Base-by-base conservation (phyloP, 148 eudicot species). In the Chenopodium formosanum region DNA sequence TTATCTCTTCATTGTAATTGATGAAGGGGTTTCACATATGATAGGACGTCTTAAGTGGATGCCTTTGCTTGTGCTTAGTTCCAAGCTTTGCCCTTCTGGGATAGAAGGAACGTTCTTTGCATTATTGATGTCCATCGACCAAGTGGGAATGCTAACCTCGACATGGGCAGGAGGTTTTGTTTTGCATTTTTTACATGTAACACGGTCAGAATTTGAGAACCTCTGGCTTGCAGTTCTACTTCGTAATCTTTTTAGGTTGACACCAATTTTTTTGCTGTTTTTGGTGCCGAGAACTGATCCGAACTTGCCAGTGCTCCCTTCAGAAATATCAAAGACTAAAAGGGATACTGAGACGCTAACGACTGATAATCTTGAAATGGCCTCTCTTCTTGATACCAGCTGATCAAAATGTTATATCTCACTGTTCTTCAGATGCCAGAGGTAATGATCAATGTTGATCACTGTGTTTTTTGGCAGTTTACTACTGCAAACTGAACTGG, bases 21-120 rank as follows among this genome's bases (percentile, higher is more conserved):
- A 84, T 65, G 86, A 84, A 80, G 83, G 86, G 47, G 77, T 76
- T 63, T 69, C 83, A 1, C 86, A 84, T 56, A 75, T 84, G 83
- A 80, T 84, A 70, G 80, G 80, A 4, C 76, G 86, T 23, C 16
- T 84, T 25, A 84, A 78, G 64, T 84, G 86, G 83, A 84, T 80
- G 86, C 86, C 86, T 76, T 63, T 84, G 53, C 86, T 84, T 31
- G 86, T 84, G 37, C 86, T 84, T 75, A 84, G 86, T 53, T 80
- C 86, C 31, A 84, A 84, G 83, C 86, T 84, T 48, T 84, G 83
- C 56, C 83, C 86, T 63, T 27, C 86, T 31, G 86, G 86, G 9
- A 80, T 84, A 48, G 86, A 84, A 52, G 86, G 86, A 46, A 84
- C 83, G 20, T 84, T 84, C 65, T 84, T 84, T 65, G 86, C 86